Evolutionary conservation across 2,329 filamentous ascomycete genomes (phyloP), one percentile per base, ranked within the genome.

Genomic region (Davidsoniella virescens): DNA sequence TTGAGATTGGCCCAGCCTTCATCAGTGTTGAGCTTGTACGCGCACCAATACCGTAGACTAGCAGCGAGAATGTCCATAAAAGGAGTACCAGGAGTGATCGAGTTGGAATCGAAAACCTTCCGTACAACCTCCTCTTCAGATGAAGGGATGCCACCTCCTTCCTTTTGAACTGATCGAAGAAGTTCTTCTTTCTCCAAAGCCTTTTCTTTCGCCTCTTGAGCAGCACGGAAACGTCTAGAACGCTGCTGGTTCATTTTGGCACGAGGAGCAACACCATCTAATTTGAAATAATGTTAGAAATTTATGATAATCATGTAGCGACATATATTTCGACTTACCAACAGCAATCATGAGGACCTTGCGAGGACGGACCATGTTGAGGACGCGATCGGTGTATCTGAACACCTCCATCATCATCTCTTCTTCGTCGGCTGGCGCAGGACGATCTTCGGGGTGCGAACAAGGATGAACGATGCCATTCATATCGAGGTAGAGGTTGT

Each of bases 171-270:
- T 62, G 94, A 71, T 59, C 90, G 88, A 53, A 88, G 71, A 45
- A 95, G 80, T 62, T 94, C 86, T 55, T 83, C 80, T 61, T 93
- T 94, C 62, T 95, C 87, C 52, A 83, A 80, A 61, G 93, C 87
- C 63, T 95, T 94, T 63, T 96, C 87, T 61, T 87, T 81, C 14
- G 92, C 92, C 63, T 98, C 92, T 63, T 90, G 87, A 2, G 88
- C 92, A 18, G 90, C 84, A 55, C 92, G 82, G 68, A 98, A 98
- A 60, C 92, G 86, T 65, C 92, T 79, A 40, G 92, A 94, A 55
- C 92, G 86, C 68, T 98, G 92, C 64, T 98, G 93, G 64, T 98
- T 98, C 92, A 98, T 98, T 68, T 98, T 98, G 53, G 93, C 93
- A 64, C 92, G 84, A 44, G 92, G 93, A 4, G 92, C 92, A 56